Evolutionary conservation across 202 grass and related monocot species (phyloP), one percentile per base, ranked within the genome.

Genomic region (Zoysia matrella): DNA sequence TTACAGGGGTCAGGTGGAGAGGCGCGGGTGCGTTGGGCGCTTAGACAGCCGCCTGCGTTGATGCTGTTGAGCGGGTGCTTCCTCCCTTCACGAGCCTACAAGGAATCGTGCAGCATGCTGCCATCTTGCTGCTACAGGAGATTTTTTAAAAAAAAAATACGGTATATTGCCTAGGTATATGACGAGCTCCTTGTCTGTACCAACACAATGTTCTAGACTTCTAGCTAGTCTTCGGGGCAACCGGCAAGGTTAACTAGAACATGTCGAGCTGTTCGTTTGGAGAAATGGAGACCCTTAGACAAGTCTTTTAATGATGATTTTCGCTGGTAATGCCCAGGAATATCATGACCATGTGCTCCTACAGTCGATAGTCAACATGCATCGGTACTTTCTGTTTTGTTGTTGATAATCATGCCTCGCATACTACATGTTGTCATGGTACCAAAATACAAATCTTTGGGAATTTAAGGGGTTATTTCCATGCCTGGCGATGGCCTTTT

Each of bases 21-120:
- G 48, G 18, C 68, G 80, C 30, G 6, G 46, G 46, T 5, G 45
- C 36, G 88, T 83, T 89, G 78, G 73, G 79, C 74, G 41, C 69
- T 79, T 79, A 49, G 74, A 69, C 78, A 62, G 74, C 56, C 78
- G 76, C 76, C 80, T 51, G 65, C 77, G 58, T 77, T 52, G 77
- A 75, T 76, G 65, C 65, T 76, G 86, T 75, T 43, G 46, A 71
- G 77, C 85, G 82, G 87, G 76, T 71, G 82, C 82, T 89, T 80
- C 71, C 87, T 84, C 65, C 56, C 81, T 84, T 88, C 76, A 41
- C 16, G 76, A 89, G 65, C 42, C 82, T 80, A 84, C 6, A 75
- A 79, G 16, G n/a, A 18, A 60, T 88, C 81, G 86, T 76, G 56
- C 64, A 80, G 56, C 87, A 72, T 81, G 82, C 58, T 76, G 72